Evolutionary conservation across 73 alveolate species (phyloP), one percentile per base, ranked within the genome.

Genomic region (Breviolum minutum): DNA sequence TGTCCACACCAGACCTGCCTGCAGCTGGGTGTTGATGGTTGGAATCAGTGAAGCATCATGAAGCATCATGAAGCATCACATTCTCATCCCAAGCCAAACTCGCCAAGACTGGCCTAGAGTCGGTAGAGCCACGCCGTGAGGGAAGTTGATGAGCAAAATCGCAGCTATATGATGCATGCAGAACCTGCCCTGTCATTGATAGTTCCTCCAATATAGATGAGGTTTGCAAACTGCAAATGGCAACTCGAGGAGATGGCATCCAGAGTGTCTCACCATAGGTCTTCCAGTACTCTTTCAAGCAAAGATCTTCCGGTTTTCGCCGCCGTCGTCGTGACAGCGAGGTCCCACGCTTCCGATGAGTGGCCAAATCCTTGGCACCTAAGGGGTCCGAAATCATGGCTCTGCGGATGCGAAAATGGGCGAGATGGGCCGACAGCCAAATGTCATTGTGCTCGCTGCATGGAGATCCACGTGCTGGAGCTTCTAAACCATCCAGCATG

Each of bases 381-480:
- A 90, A 63, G 63, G 97, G 97, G 48, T 90, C 97, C 29, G 88
- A 90, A 19, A 90, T 63, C 87, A 90, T 70, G 40, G 97, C 97
- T 24, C 97, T 63, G 71, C 97, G 97, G 40, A 90, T 71, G 73
- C 97, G 87, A 40, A 20, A 17, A 10, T 48, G 24, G 12, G 97
- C 97, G 32, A 90, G 63, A 63, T 90, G 97, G 20, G 97, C 97
- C 9, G 97, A 90, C 64, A 90, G 85, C 97, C 97, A 90, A 40
- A 90, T 90, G 68, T 90, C 97, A 63, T 90, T 90, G 88, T 90
- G 97, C 62, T 90, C 97, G 88, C 88, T 60, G 97, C 97, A 90
- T 1, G 97, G 77, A 27, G 97, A 90, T 5, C 69, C 71, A 8
- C 81, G 30, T 7, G 60, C 62, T n/a, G 96, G 96, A 10, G 74